These are phyloP conservation scores for Xylaria sp. DNA, from an alignment of 2,329 filamentous ascomycete genomes.

Conservation along the genomic window DNA sequence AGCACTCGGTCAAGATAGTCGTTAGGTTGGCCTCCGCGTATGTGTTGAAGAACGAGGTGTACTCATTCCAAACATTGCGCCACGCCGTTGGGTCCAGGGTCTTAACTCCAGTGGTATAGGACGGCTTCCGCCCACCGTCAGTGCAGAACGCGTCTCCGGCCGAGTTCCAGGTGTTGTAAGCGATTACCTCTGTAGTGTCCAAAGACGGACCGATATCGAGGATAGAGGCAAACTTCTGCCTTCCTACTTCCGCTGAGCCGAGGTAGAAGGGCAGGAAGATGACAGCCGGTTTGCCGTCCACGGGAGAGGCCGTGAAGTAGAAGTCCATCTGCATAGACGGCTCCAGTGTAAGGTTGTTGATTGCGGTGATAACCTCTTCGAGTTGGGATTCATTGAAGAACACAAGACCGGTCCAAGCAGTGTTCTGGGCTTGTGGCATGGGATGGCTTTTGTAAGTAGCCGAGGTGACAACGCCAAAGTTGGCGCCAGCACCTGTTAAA, in stretches of 20 bases:
- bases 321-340: slow-evolving; percentile 53
- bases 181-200: slow-evolving; percentile 46
- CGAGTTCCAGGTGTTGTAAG: slow-evolving; percentile 55
- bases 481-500: slow-evolving; percentile 61
- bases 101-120: slow-evolving; percentile 51
- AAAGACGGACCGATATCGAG: slow-evolving; percentile 49
- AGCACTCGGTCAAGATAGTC: slow-evolving; percentile 52
- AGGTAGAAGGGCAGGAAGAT: slow-evolving; percentile 49
- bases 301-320: slow-evolving; percentile 45
- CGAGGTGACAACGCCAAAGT: slow-evolving; percentile 62
- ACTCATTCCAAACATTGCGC: slow-evolving; percentile 54
- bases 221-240: slow-evolving; percentile 51
- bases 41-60: slow-evolving; percentile 50
- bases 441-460: slow-evolving; percentile 44
- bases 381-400: slow-evolving; percentile 46
- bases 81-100: slow-evolving; percentile 52
- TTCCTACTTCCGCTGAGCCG: slow-evolving; percentile 49
- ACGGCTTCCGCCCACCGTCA: slow-evolving; percentile 54
- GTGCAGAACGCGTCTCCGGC: slow-evolving; percentile 53
- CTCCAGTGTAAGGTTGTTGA: slow-evolving; percentile 52
- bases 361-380: slow-evolving; percentile 50
- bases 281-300: slow-evolving; percentile 40
- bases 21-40: slow-evolving; percentile 49
- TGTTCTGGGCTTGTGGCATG: slow-evolving; percentile 36
- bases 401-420: slow-evolving; percentile 44